These are phyloP conservation scores for Elsinoe batatas DNA, from an alignment of 2,329 filamentous ascomycete species.

Conservation along the genomic window DNA sequence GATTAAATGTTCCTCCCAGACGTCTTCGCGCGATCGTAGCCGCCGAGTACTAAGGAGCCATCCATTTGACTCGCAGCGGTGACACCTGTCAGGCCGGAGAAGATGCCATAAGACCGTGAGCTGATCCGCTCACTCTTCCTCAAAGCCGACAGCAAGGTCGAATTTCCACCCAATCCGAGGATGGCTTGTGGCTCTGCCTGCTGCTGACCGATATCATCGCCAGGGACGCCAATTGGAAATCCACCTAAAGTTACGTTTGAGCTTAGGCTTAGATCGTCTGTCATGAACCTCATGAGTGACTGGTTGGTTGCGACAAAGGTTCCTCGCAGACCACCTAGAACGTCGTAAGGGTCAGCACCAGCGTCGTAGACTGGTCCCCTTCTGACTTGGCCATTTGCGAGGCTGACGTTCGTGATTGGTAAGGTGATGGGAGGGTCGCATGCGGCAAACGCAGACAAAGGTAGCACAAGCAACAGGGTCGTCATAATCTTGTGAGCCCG, in stretches of 20 bases:
- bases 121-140: not conserved
- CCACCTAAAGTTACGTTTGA: not conserved
- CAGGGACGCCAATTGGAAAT: not conserved
- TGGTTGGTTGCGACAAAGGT: not conserved
- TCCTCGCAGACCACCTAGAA: not conserved
- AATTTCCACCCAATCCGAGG: not conserved
- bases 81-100: not conserved
- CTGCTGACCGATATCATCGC: not conserved
- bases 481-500: not conserved
- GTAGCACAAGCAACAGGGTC: not conserved
- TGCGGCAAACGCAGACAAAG: not conserved
- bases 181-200: not conserved
- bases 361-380: not conserved
- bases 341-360: not conserved
- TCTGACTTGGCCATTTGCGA: not conserved
- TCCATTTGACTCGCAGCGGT: not conserved
- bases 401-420: conserved; percentile 2
- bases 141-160: not conserved
- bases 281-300: not conserved
- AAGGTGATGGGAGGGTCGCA: not conserved
- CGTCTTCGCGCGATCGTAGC: conserved; percentile 1
- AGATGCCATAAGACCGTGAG: not conserved
- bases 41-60: not conserved
- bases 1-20: not conserved
- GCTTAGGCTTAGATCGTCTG: not conserved